Evolutionary conservation across 345 rosid genomes (phyloP), one percentile per base, ranked within the genome.

Genomic region (Lumnitzera littorea): DNA sequence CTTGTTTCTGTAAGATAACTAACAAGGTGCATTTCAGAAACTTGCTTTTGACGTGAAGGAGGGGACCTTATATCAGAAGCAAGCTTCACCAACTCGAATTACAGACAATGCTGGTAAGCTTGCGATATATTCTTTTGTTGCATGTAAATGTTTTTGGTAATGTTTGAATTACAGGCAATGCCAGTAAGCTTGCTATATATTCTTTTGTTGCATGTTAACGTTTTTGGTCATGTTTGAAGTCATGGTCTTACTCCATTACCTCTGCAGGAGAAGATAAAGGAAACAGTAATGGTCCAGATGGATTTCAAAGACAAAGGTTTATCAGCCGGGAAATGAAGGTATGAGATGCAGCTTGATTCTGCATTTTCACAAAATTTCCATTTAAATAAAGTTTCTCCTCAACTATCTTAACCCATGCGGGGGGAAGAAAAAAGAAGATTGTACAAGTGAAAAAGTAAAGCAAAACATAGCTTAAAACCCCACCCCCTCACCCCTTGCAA

Each of bases 271-370:
- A 47, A 62, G 60, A 63, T 60, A 51, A 31, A 36, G 41, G 16
- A 53, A 53, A 16, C 15, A 60, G 29, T 67, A 24, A 24, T 46
- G 55, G 51, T 58, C 49, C 60, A 15, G 63, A 67, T 48, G 64
- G 68, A 67, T 75, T 67, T 57, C 63, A 55, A 56, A 73, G 82
- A 66, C 65, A 76, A 57, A 71, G 79, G 79, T 67, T 77, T 13
- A 78, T 81, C 60, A 74, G 79, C 63, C 76, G 78, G 82, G 43
- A 63, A 6, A 63, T 50, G 4, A 58, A 75, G 78, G 82, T 78
- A 55, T 56, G 70, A 43, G 13, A 62, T 62, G 24, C 57, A 15
- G 48, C 55, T 62, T 46, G 65, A 41, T 56, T 61, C 27, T 56
- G 12, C 61, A 51, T 43, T 36, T 67, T 60, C 31, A 20, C 52